Evolutionary conservation across 306 rosid genomes (phyloP).

Genomic region (Adenanthera pavonina): DNA sequence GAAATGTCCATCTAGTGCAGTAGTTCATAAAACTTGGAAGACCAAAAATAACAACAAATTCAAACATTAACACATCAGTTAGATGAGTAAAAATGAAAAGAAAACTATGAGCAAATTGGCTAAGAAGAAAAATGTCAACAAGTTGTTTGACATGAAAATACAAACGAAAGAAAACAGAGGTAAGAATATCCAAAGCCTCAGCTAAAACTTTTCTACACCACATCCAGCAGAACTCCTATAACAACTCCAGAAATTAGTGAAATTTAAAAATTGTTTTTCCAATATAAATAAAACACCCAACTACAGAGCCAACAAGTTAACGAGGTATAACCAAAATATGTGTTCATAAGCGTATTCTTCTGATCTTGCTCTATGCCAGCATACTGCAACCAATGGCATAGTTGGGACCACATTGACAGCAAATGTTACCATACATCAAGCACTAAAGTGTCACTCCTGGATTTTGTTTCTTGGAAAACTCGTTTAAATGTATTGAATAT

Average conservation of each 20-base stretch:
- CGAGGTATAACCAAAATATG: neutral
- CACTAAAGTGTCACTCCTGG: neutral
- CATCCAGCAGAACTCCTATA: neutral
- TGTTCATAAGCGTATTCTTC: neutral
- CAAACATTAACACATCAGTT: slow-evolving; percentile 11
- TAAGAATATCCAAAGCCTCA: neutral
- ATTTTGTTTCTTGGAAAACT: neutral
- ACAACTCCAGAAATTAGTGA: neutral
- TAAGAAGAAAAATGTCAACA: neutral
- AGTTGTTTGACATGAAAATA: neutral
- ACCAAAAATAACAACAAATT: slow-evolving; percentile 30
- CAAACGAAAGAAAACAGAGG: neutral
- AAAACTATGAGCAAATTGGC: neutral
- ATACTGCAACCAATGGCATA: neutral
- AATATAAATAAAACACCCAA: neutral
- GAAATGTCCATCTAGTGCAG: slow-evolving; percentile 26
- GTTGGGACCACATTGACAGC: neutral
- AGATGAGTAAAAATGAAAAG: neutral
- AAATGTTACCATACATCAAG: neutral
- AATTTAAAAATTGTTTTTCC: neutral
- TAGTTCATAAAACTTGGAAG: slow-evolving; percentile 11
- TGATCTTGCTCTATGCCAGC: neutral
- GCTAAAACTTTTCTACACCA: neutral
- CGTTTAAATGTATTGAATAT: neutral
- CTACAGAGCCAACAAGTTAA: slow-evolving; percentile 1